Evolutionary conservation across 2,329 filamentous ascomycete species (phyloP).

Genomic region (Fusarium citri): DNA sequence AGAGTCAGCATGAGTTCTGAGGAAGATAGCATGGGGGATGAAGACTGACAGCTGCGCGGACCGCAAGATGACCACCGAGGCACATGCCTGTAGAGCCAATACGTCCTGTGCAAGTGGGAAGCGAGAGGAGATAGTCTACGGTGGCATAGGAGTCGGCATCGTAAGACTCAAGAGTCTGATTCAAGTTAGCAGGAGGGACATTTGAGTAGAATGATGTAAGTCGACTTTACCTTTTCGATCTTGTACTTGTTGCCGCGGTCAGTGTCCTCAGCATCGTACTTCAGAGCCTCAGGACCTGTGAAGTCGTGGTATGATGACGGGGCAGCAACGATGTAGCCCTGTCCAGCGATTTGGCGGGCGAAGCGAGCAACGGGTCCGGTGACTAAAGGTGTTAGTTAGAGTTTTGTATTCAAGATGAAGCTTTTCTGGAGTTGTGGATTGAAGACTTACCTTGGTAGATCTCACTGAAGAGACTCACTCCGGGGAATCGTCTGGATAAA

Average conservation of each 20-base stretch:
- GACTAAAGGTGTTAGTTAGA: constrained; percentile 62
- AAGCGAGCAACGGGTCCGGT: constrained; percentile 92
- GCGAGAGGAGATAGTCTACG: constrained; percentile 76
- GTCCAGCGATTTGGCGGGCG: constrained; percentile 88
- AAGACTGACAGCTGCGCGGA: constrained; percentile 64
- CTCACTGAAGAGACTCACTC: constrained; percentile 89
- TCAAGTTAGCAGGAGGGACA: background rate
- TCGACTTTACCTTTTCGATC: constrained; percentile 72
- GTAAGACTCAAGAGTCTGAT: constrained; percentile 82
- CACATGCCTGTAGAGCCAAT: constrained; percentile 91
- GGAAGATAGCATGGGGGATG: background rate
- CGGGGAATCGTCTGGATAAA: constrained; percentile 73
- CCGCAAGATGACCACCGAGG: constrained; percentile 86
- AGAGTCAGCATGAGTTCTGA: background rate
- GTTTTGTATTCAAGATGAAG: background rate
- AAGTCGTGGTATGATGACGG: constrained; percentile 96
- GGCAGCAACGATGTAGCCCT: constrained; percentile 93
- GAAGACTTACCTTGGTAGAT: constrained; percentile 86
- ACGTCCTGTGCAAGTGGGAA: constrained; percentile 82
- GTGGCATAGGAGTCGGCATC: constrained; percentile 79
- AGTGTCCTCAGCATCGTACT: constrained; percentile 89
- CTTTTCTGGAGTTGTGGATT: constrained; percentile 51
- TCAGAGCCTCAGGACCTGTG: constrained; percentile 82
- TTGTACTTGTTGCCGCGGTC: constrained; percentile 91
- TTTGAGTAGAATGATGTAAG: background rate